These are phyloP conservation scores for Ceriops decandra DNA, from an alignment of 345 rosid species.

Conservation along the genomic window DNA sequence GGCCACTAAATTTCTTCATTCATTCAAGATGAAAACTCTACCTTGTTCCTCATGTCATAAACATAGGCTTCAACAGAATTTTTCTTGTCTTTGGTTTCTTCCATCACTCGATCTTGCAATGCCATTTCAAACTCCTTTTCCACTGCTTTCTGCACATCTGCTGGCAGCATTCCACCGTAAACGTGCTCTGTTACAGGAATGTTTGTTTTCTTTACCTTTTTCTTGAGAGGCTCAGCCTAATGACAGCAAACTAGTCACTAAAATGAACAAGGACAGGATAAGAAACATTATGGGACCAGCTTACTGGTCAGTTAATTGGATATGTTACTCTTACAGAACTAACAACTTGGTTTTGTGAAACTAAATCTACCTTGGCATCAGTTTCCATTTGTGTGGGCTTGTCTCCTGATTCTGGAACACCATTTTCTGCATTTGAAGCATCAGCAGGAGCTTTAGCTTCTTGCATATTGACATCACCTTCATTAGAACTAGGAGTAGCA, in stretches of 20 bases:
- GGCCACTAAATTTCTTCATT: not conserved
- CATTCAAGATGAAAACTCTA: conserved; percentile 16
- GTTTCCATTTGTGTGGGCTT: conserved; percentile 84
- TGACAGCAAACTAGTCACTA: not conserved
- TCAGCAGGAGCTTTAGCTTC: conserved; percentile 63
- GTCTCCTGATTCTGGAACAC: conserved; percentile 67
- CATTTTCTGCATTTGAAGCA: conserved; percentile 59
- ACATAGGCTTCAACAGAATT: conserved; percentile 92
- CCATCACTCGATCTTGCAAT: conserved; percentile 87
- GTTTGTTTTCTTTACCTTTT: conserved; percentile 68
- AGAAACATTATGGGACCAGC: conserved; percentile 6
- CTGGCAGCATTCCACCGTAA: conserved; percentile 55
- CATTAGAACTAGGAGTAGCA: conserved; percentile 47
- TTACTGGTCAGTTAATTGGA: not conserved
- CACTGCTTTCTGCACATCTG: conserved; percentile 67
- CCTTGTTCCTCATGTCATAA: conserved; percentile 91
- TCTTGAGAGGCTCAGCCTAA: conserved; percentile 81
- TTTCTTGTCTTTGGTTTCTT: conserved; percentile 83
- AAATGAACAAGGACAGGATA: not conserved
- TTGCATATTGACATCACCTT: conserved; percentile 72
- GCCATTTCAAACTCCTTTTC: conserved; percentile 93
- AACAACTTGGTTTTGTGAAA: not conserved
- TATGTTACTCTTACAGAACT: not conserved
- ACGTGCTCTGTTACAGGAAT: conserved; percentile 62
- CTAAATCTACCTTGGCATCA: conserved; percentile 58